These are phyloP conservation scores for Dendrobium officinale DNA, from an alignment of 106 monocot species.

Conservation along the genomic window DNA sequence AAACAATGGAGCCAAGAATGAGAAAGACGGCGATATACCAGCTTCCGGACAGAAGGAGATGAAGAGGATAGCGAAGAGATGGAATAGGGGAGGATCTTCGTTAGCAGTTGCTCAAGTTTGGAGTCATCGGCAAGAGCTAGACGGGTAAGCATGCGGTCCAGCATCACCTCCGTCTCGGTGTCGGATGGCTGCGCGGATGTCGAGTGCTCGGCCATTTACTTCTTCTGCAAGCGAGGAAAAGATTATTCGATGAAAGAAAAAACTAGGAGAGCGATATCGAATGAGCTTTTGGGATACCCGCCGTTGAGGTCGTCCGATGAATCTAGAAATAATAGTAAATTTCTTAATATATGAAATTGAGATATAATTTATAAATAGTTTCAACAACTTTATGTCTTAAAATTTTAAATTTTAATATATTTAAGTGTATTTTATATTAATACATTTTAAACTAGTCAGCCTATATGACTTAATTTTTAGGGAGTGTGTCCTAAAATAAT, in stretches of 20 bases:
- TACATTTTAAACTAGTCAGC: no score
- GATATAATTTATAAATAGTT: no score
- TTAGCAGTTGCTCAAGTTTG: slow-evolving; percentile 56
- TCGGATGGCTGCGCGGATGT: slow-evolving; percentile 29
- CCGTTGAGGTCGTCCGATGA: no score
- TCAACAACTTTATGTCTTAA: no score
- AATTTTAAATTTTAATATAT: no score
- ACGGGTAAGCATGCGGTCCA: slow-evolving; percentile 93
- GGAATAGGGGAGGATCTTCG: slow-evolving; percentile 82
- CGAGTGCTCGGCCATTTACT: slow-evolving; percentile 37
- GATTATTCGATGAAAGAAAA: not conserved
- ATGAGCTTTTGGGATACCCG: not conserved
- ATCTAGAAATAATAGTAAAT: no score
- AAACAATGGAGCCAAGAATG: not conserved
- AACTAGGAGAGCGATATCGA: not conserved
- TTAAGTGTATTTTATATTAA: no score
- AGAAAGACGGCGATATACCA: slow-evolving; percentile 21
- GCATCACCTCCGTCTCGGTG: slow-evolving; percentile 64
- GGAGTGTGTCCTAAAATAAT: no score
- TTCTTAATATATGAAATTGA: no score
- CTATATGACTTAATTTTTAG: no score
- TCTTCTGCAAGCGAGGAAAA: not conserved
- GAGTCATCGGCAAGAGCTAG: slow-evolving; percentile 83
- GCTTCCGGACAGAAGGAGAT: slow-evolving; percentile 66
- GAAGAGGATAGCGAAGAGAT: slow-evolving; percentile 76